Evolutionary conservation across 805 yeast species (phyloP).

Genomic region (Metschnikowia gelsemii): DNA sequence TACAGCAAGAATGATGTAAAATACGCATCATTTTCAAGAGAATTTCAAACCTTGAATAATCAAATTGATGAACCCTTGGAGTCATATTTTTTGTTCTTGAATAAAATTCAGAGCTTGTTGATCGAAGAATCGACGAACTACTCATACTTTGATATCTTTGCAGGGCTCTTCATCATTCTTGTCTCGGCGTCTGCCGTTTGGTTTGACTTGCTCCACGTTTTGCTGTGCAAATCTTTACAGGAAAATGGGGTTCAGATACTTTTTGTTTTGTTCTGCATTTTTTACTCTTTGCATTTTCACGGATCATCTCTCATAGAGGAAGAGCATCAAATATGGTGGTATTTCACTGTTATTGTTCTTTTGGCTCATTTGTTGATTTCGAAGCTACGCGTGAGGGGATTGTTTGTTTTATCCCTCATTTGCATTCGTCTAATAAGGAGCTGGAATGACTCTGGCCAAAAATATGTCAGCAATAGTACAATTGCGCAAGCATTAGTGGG

Average conservation of each 20-base stretch:
- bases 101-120: slow-evolving; percentile 47
- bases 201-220: not conserved
- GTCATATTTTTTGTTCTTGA: slow-evolving; percentile 38
- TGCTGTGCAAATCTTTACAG: not conserved
- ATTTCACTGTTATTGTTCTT: slow-evolving; percentile 24
- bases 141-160: slow-evolving; percentile 48
- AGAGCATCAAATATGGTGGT: slow-evolving; percentile 97
- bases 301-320: slow-evolving; percentile 82
- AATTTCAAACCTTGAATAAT: slow-evolving; percentile 8
- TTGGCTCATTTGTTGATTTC: slow-evolving; percentile 11
- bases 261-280: slow-evolving; percentile 38
- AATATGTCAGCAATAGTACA: slow-evolving; percentile 46
- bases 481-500: slow-evolving; percentile 44
- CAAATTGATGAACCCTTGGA: slow-evolving; percentile 17
- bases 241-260: not conserved
- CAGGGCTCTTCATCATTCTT: slow-evolving; percentile 20
- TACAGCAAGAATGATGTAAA: slow-evolving; percentile 22
- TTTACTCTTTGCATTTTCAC: slow-evolving; percentile 70
- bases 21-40: slow-evolving; percentile 18
- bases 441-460: slow-evolving; percentile 92
- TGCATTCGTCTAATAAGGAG: slow-evolving; percentile 63
- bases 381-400: slow-evolving; percentile 3
- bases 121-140: slow-evolving; percentile 73
- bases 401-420: slow-evolving; percentile 21
- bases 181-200: slow-evolving; percentile 9